phyloP scores from a whole-genome alignment of 257 asterid genomes.

The Solanum neorickii region DNA sequence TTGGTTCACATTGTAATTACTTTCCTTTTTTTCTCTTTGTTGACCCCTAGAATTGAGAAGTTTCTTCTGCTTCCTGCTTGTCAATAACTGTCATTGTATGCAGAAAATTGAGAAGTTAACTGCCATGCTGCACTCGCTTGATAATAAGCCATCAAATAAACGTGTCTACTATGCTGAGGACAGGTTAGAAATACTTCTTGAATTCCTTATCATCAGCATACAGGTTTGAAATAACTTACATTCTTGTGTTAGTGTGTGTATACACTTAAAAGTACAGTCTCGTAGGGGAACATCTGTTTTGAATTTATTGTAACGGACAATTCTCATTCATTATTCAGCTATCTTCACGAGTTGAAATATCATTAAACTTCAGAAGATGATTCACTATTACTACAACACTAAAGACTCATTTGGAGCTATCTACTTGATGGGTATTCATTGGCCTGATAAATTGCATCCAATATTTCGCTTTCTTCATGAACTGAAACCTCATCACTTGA shows the following conservation, averaged over 20 bases:
- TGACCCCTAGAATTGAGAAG: background rate
- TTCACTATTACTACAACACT: background rate
- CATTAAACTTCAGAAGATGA: background rate
- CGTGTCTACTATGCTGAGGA: conserved; percentile 72
- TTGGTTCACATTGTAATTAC: background rate
- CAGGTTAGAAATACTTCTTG: conserved; percentile 33
- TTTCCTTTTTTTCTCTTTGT: background rate
- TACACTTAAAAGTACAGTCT: background rate
- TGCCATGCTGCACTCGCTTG: conserved; percentile 44
- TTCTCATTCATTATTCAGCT: background rate
- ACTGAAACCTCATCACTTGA: background rate
- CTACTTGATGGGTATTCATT: background rate
- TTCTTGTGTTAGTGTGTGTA: background rate
- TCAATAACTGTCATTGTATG: conserved; percentile 1
- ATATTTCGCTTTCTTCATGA: background rate
- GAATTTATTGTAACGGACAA: background rate
- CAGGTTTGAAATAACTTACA: background rate
- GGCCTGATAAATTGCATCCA: background rate
- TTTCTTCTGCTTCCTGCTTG: background rate
- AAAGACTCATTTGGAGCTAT: background rate
- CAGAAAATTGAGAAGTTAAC: conserved; percentile 77
- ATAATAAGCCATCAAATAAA: conserved; percentile 32
- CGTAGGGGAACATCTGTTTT: background rate
- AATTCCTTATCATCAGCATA: background rate
- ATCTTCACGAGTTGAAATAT: background rate